Base-by-base conservation (phyloP, 2,329 filamentous ascomycete genomes). In the Cyclaneusma minus region DNA sequence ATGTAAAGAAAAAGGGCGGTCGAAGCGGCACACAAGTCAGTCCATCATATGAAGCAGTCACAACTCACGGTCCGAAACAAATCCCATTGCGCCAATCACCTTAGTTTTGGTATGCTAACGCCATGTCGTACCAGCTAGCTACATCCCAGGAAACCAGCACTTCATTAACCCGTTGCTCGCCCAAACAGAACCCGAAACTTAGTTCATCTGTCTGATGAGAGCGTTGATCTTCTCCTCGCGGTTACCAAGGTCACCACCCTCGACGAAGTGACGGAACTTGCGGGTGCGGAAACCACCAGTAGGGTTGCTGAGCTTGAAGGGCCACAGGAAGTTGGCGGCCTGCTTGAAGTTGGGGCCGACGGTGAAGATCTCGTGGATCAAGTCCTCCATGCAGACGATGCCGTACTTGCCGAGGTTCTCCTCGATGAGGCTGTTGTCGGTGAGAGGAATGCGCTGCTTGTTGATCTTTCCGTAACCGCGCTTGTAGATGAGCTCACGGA, bases 341-440 rank as follows among this genome's bases (percentile, higher is more conserved):
- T 94, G 85, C 78, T 94, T 95, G 80, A 89, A 91, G 77, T 95
- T 95, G 68, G 87, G 87, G 55, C 89, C 87, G 44, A 95, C 89
- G 33, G 85, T 92, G 73, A 74, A 87, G 66, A 92, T 93, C 72
- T 98, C 89, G 71, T 98, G 89, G 61, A 98, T 85, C 45, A 98
- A 66, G 64, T 98, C 89, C 68, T 98, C 89, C 59, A 95, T 83
- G 57, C 89, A 98, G 68, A 98, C 83, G 52, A 98, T 94, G 59
- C 85, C 89, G 66, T 84, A 93, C 71, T 94, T 83, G 65, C 85
- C 87, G 45, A 98, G 81, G 64, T 71, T 74, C 65, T 87, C 76
- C 74, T 98, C 89, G 43, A 98, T 84, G 59, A 98, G 78, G 57
- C 84, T 64, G 70, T 98, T 95, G 73, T 98, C 87, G 47, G 87